Evolutionary conservation across 768 basidiomycete genomes (phyloP), one percentile per base, ranked within the genome.

Genomic region (Termitomyces titanicus): DNA sequence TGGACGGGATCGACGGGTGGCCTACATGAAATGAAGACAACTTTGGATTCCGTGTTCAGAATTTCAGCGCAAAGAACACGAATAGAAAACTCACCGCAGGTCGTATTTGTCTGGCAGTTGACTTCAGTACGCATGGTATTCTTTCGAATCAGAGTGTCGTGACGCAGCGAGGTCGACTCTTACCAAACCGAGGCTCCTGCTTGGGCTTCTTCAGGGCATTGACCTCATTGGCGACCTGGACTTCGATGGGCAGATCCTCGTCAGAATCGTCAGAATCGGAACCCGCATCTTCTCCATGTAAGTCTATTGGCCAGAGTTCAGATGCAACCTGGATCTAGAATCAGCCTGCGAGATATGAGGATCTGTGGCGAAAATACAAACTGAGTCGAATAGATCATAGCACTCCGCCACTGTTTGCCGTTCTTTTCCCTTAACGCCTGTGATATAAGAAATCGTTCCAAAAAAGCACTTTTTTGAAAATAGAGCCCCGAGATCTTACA

Each of bases 21-120:
- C 68, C 81, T 87, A 68, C 88, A 92, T 10, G 89, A 85, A 43
- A 94, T 86, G 67, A 91, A 92, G 25, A 90, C 71, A 13, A 92
- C 91, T 93, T 89, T 22, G 34, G 59, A 31, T 62, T 15, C 13
- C 42, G 24, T 18, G 39, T 39, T 37, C 24, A 33, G 15, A n/a
- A 20, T 54, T 24, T 47, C n/a, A 43, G 20, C 8, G 44, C 20
- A 34, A 17, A 38, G 18, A n/a, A 29, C 29, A 13, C 15, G 18
- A 11, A 33, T 17, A 31, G 40, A 24, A 58, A 46, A 2, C 79
- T 35, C 66, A 92, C 91, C 83, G 54, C 91, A 94, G 40, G 84
- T 80, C 0, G 90, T 92, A 63, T 89, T 86, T 3, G 89, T 92
- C 63, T 83, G 82, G 59, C 86, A 90, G 64, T 84, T 93, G 5